Conservation (phyloP, 805 yeast species). For the Isabelozyma pseudorhagii region DNA sequence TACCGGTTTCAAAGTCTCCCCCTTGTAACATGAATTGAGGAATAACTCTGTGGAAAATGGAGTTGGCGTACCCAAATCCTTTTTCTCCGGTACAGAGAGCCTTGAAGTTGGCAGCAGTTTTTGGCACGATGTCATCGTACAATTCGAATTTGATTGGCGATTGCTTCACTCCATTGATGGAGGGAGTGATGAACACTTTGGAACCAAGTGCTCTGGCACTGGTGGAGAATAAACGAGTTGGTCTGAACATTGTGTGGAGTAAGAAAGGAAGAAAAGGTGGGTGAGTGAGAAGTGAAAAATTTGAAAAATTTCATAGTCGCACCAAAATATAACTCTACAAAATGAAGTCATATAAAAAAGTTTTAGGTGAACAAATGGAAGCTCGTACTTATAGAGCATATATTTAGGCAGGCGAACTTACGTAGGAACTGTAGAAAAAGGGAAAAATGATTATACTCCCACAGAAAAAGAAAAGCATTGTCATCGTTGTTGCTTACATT, state of each 20-base stretch:
- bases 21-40: conserved; percentile 49
- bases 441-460: too few relatives aligned
- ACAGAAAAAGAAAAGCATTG: too few relatives aligned
- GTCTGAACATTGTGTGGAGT: conserved; percentile 11
- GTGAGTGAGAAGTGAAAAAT: background rate
- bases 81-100: conserved; percentile 69
- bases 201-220: conserved; percentile 44
- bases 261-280: background rate
- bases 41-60: conserved; percentile 47
- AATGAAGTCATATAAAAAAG: too few relatives aligned
- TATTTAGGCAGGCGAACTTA: too few relatives aligned
- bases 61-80: conserved; percentile 43
- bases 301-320: background rate
- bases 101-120: conserved; percentile 95
- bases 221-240: conserved; percentile 49
- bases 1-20: conserved; percentile 47
- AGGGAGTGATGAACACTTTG: conserved; percentile 56
- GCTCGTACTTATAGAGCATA: too few relatives aligned
- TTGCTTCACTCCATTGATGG: conserved; percentile 50
- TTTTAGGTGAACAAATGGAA: conserved; percentile 3
- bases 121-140: conserved; percentile 89
- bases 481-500: too few relatives aligned
- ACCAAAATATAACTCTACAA: too few relatives aligned
- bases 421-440: too few relatives aligned
- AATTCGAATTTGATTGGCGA: conserved; percentile 44